Base-by-base conservation (phyloP, 768 basidiomycete genomes). In the Naganishia vishniacii region DNA sequence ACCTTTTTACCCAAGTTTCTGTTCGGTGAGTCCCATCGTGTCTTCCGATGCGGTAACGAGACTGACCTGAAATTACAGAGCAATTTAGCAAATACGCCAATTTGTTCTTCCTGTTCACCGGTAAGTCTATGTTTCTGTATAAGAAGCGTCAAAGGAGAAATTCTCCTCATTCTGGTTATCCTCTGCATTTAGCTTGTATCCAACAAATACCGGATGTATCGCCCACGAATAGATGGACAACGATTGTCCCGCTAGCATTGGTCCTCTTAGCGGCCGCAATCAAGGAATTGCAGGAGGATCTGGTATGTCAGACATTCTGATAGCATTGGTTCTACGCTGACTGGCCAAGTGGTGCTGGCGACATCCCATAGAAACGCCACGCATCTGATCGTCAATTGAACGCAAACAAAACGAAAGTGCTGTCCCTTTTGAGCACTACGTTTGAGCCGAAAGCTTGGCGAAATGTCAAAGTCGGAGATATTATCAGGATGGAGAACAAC, bases 11-110 rank as follows among this genome's bases (percentile, higher is more conserved):
- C 91, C 41, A 97, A 97, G 78, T 99, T 98, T 79, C 78, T 99
- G 65, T 83, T 84, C 59, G 92, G 94, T 97, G 71, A 68, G 85
- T 31, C 25, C 28, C 25, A 0, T n/a, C 13, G 18, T 44, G 46
- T 9, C 7, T 40, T 60, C n/a, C n/a, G 60, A 61, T 7, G 4
- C 32, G 8, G 7, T 11, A 15, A 18, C n/a, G 42, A 44, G 9
- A 20, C 13, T 44, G 13, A 47, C 46, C 53, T 31, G 26, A 6
- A 31, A 25, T 29, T 53, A 6, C 78, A 94, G 93, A 94, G 76
- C 92, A 97, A 84, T 95, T 97, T 81, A 92, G 90, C 46, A 91
- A 95, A 84, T 97, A 97, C 75, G 94, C 95, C 69, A 98, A 99
- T 75, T 59, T 98, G 66, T 99, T 99, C 82, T 99, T 99, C 82